These are phyloP conservation scores for Sonneratia caseolaris DNA, from an alignment of 345 rosid genomes.

Conservation along the genomic window DNA sequence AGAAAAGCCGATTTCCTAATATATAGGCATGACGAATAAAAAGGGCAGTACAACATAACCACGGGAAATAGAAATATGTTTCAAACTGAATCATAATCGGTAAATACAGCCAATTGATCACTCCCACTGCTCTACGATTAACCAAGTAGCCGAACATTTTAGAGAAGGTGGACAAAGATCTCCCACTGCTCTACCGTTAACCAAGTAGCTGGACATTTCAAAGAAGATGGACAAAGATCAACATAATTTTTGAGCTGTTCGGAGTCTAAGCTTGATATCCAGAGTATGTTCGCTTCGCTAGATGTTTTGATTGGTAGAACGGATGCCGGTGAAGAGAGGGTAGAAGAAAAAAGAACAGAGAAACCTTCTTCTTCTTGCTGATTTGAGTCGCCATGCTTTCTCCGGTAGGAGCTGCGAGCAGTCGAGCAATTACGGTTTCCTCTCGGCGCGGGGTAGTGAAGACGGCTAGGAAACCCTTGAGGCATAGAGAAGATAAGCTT, in stretches of 20 bases:
- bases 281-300: not conserved
- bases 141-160: not conserved
- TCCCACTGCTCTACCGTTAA: not conserved
- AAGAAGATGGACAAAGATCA: not conserved
- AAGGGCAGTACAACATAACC: not conserved
- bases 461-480: slow-evolving; percentile 1
- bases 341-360: not conserved
- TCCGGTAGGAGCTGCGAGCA: not conserved
- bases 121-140: not conserved
- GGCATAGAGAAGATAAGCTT: not conserved
- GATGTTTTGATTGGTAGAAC: not conserved
- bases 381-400: slow-evolving; percentile 16
- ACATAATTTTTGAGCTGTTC: not conserved
- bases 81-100: not conserved
- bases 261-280: not conserved
- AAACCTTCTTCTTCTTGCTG: slow-evolving; percentile 21
- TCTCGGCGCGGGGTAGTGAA: not conserved
- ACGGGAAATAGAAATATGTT: not conserved
- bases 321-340: not conserved
- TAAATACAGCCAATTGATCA: not conserved
- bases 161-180: not conserved
- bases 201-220: not conserved
- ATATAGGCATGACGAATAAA: not conserved
- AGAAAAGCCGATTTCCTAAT: not conserved
- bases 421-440: not conserved